Evolutionary conservation across 1,284 basidiomycete genomes (phyloP).

Genomic region (Puccinia novopanici): DNA sequence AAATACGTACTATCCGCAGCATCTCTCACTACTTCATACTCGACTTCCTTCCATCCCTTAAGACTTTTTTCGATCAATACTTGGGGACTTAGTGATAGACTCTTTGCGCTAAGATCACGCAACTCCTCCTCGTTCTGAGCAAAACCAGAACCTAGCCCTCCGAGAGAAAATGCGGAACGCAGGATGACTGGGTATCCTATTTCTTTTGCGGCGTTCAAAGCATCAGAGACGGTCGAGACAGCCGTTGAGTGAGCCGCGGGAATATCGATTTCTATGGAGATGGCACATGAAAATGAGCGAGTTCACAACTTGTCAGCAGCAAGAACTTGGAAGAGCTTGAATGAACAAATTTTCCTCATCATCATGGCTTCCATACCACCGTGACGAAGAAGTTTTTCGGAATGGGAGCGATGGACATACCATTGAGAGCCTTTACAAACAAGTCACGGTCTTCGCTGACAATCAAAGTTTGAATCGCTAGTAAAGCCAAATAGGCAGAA

Average conservation of each 20-base stretch:
- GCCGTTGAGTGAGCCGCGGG: constrained; percentile 96
- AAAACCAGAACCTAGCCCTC: constrained; percentile 97
- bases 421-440: constrained; percentile 94
- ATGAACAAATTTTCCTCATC: background rate
- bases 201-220: constrained; percentile 81
- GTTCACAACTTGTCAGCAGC: background rate
- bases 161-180: constrained; percentile 95
- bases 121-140: constrained; percentile 93
- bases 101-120: constrained; percentile 88
- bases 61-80: constrained; percentile 96
- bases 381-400: constrained; percentile 20
- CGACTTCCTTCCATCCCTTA: constrained; percentile 99
- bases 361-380: background rate
- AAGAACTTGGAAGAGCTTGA: background rate
- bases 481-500: background rate
- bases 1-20: constrained; percentile 69
- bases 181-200: constrained; percentile 99
- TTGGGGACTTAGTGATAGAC: constrained; percentile 87
- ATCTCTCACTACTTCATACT: constrained; percentile 98
- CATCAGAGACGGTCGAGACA: constrained; percentile 90
- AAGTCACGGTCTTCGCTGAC: constrained; percentile 96
- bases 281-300: background rate
- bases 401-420: constrained; percentile 64
- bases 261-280: constrained; percentile 85
- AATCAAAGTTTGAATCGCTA: constrained; percentile 82